Evolutionary conservation across 768 basidiomycete species (phyloP).

Genomic region (Paxillus involutus): DNA sequence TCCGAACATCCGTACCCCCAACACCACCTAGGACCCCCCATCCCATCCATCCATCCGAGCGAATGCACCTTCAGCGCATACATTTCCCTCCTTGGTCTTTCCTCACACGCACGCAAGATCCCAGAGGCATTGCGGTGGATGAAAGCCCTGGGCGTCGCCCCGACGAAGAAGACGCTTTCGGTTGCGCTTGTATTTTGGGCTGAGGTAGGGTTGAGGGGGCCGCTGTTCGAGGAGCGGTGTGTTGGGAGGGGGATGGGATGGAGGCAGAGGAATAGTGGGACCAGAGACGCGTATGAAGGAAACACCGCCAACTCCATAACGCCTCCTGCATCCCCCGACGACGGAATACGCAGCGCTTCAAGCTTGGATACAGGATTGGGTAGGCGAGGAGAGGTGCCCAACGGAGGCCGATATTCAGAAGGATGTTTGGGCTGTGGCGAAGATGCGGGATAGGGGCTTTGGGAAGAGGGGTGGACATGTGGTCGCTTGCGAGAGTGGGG

Average conservation of each 20-base stretch:
- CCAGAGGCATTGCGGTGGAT: slow-evolving; percentile 75
- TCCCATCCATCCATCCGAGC: slow-evolving; percentile 44
- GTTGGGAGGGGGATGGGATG: slow-evolving; percentile 20
- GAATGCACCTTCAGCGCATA: slow-evolving; percentile 56
- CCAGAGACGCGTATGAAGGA: slow-evolving; percentile 15
- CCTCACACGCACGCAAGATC: slow-evolving; percentile 54
- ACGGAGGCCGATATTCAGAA: slow-evolving; percentile 36
- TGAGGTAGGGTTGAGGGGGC: slow-evolving; percentile 64
- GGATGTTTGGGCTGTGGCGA: slow-evolving; percentile 24
- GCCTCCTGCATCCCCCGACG: slow-evolving; percentile 1
- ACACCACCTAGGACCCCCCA: slow-evolving; percentile 14
- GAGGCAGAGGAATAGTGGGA: slow-evolving; percentile 30
- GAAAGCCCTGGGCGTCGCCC: slow-evolving; percentile 53
- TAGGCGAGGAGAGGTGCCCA: slow-evolving; percentile 48
- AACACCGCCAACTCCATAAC: background rate
- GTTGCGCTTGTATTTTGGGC: slow-evolving; percentile 68
- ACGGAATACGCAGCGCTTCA: slow-evolving; percentile 27
- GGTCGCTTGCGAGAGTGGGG: background rate
- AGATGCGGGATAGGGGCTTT: slow-evolving; percentile 26
- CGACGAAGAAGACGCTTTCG: slow-evolving; percentile 55
- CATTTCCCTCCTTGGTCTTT: slow-evolving; percentile 56
- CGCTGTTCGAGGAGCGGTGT: slow-evolving; percentile 51
- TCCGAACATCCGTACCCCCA: too few relatives aligned
- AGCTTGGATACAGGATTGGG: slow-evolving; percentile 59
- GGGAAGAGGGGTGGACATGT: slow-evolving; percentile 13